These are phyloP conservation scores for Singerocomus rubriflavus DNA, from an alignment of 1,284 basidiomycete species.

Conservation along the genomic window DNA sequence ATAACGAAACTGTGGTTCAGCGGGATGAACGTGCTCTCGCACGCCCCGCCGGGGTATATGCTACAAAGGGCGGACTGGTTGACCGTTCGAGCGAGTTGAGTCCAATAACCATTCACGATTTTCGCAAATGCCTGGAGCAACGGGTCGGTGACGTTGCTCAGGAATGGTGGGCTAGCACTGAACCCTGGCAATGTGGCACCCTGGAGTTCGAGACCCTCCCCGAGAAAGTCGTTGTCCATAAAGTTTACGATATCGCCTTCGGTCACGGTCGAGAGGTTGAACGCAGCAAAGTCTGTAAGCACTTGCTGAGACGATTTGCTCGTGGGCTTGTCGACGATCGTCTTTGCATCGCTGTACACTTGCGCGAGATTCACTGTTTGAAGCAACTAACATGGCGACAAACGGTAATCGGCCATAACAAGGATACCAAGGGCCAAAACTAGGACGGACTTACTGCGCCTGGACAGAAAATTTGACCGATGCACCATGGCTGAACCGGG, in stretches of 20 bases:
- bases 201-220: conserved; percentile 83
- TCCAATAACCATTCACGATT: conserved; percentile 82
- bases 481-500: conserved; percentile 74
- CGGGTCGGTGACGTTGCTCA: conserved; percentile 70
- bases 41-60: conserved; percentile 44
- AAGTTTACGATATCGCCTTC: conserved; percentile 66
- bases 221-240: conserved; percentile 73
- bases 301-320: conserved; percentile 61
- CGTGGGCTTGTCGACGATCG: conserved; percentile 90
- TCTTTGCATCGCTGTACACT: conserved; percentile 82
- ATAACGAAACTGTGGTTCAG: conserved; percentile 89
- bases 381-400: conserved; percentile 50
- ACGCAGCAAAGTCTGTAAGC: conserved; percentile 63
- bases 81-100: conserved; percentile 71
- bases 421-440: background rate
- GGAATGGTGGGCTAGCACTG: conserved; percentile 61
- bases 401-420: conserved; percentile 1
- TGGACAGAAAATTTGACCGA: conserved; percentile 80
- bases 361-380: conserved; percentile 83
- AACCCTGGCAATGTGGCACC: conserved; percentile 64
- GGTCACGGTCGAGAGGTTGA: conserved; percentile 47
- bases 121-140: conserved; percentile 71
- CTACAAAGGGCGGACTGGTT: conserved; percentile 70
- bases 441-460: conserved; percentile 55
- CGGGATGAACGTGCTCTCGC: conserved; percentile 83